A percentile compares a stretch with the other conserved stretches of the same genome.
phyloP scores from a whole-genome alignment of 768 basidiomycete genomes.

The Pisolithus orientalis region DNA sequence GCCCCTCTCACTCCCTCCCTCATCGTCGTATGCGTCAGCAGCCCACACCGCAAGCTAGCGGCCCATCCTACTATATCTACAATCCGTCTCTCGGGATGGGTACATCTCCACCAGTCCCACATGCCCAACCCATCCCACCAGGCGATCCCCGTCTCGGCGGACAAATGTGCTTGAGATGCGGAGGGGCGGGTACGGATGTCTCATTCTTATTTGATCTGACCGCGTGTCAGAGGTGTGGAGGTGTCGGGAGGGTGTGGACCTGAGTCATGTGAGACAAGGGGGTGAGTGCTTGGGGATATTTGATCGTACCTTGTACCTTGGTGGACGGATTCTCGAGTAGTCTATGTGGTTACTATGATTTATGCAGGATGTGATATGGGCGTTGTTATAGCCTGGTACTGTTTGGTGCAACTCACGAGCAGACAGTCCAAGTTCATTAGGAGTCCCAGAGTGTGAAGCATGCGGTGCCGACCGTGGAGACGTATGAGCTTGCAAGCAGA shows the following conservation, averaged over 20 bases:
- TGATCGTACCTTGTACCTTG: no score
- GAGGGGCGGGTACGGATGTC: constrained; percentile 47
- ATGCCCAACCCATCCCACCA: constrained; percentile 42
- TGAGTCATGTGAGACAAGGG: constrained; percentile 2
- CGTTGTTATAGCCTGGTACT: no score
- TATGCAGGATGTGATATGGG: no score
- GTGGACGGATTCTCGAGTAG: no score
- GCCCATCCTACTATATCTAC: constrained; percentile 20
- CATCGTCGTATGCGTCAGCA: no score
- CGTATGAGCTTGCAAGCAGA: no score
- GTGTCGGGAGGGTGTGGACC: constrained; percentile 52
- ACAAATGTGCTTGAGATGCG: constrained; percentile 55
- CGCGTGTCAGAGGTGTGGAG: constrained; percentile 53
- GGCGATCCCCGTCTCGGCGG: constrained; percentile 75
- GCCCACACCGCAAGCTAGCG: background rate
- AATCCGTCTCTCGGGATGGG: constrained; percentile 14
- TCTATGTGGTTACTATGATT: no score
- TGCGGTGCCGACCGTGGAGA: no score
- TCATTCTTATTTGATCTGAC: constrained; percentile 50
- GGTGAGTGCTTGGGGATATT: no score
- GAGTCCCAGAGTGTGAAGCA: no score
- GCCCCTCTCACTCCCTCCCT: background rate
- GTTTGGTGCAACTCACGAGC: no score
- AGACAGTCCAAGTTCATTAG: no score
- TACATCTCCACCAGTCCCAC: constrained; percentile 28